Conservation (phyloP, 257 asterid genomes). For the Coffea eugenioides region DNA sequence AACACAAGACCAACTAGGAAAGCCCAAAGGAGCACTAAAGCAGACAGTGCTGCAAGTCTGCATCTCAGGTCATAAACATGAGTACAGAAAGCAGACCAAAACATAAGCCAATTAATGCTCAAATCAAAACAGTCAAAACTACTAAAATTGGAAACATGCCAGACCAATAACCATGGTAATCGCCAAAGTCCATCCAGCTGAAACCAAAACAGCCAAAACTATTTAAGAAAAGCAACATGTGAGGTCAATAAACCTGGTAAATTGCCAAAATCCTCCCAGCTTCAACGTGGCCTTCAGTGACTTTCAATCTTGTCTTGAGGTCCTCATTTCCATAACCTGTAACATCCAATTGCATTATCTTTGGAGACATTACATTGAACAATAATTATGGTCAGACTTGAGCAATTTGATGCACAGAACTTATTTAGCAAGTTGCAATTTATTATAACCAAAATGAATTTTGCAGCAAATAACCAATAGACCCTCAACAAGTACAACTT, state of each 20-base stretch:
- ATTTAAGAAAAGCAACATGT: conserved; percentile 9
- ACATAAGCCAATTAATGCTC: neutral
- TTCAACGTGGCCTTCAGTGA: conserved; percentile 89
- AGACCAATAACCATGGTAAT: neutral
- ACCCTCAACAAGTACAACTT: no score
- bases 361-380: neutral
- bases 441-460: no score
- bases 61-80: neutral
- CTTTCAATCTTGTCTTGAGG: conserved; percentile 60
- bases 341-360: conserved; percentile 9
- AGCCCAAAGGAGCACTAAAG: neutral
- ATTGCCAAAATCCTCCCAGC: conserved; percentile 81
- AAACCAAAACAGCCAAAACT: neutral
- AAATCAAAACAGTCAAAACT: neutral
- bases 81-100: neutral
- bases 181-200: neutral
- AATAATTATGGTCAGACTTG: neutral
- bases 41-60: neutral
- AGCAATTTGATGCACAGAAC: conserved; percentile 1
- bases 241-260: conserved; percentile 64
- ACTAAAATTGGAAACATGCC: neutral
- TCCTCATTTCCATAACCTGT: conserved; percentile 55
- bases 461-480: neutral
- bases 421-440: neutral
- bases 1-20: neutral